Evolutionary conservation across 164 flowering plant species (phyloP), one percentile per base, ranked within the genome.

Genomic region (Berberis vulgaris): DNA sequence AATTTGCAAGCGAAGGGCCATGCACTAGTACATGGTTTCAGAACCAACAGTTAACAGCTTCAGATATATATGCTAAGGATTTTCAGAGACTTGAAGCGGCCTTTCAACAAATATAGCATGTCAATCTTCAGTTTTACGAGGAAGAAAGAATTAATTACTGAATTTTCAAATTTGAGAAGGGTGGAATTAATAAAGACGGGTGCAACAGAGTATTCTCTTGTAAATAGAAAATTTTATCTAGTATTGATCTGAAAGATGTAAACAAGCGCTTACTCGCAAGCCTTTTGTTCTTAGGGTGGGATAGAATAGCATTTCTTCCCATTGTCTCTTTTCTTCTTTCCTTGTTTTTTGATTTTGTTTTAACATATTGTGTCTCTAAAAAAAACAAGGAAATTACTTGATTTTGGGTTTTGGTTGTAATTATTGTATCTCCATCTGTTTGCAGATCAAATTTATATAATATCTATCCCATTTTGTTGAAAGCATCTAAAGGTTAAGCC

Each of bases 61-160:
- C 85, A 9, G 79, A 78, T 41, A 41, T 75, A 6, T 80, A 71
- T 70, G 59, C 63, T 53, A 78, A 77, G 72, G 80, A 82, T 68
- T 80, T 80, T 54, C 82, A 74, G 61, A 70, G 79, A 67, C 66
- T 74, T 41, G 74, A 77, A 4, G 81, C 78, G 12, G 71, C 80
- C 10, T 85, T 87, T 65, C 86, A 82, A 67, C 85, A 81, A 49
- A 81, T 79, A 74, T 84, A 77, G 78, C 55, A 56, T 41, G 57
- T 57, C 62, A 45, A 65, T 50, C 54, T 69, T 65, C 67, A 64
- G 70, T 41, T 60, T 54, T 45, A 7, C 52, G 67, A 66, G 26
- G 57, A 26, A 26, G 56, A 46, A 26, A 65, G 46, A 67, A 60
- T 53, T 55, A 26, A 26, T 26, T 26, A 26, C 26, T 0, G 26